phyloP scores from a whole-genome alignment of 331 rosid species.

The Dryas integrifolia region DNA sequence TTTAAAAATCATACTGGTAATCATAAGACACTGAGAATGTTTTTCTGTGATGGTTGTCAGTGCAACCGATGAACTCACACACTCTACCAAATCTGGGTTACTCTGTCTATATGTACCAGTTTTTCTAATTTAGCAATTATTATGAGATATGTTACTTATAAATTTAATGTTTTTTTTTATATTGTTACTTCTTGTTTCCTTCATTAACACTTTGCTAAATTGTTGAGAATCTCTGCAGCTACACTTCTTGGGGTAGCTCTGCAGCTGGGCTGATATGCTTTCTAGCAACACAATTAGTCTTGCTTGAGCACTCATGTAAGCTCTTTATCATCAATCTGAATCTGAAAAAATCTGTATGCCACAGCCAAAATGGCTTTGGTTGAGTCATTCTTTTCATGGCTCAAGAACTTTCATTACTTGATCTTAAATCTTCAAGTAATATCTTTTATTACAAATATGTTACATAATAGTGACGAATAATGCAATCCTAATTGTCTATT shows the following conservation, averaged over 20 bases:
- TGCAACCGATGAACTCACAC: background rate
- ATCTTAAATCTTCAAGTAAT: background rate
- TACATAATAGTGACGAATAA: background rate
- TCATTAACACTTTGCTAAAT: background rate
- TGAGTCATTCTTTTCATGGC: background rate
- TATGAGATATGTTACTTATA: background rate
- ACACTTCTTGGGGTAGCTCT: background rate
- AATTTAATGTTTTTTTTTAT: background rate
- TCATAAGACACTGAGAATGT: background rate
- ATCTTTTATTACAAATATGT: background rate
- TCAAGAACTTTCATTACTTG: background rate
- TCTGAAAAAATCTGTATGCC: background rate
- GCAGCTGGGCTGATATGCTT: background rate
- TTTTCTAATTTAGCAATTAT: background rate
- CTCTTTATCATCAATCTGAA: background rate
- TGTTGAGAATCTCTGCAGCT: background rate
- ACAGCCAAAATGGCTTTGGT: background rate
- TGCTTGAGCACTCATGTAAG: background rate
- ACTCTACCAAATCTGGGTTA: background rate
- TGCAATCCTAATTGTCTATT: background rate
- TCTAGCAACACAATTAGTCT: background rate
- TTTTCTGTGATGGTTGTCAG: background rate
- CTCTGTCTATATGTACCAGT: background rate
- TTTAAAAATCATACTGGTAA: background rate
- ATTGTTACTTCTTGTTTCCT: background rate